Conservation (phyloP, 2,329 filamentous ascomycete species). For the Monilinia fructigena region DNA sequence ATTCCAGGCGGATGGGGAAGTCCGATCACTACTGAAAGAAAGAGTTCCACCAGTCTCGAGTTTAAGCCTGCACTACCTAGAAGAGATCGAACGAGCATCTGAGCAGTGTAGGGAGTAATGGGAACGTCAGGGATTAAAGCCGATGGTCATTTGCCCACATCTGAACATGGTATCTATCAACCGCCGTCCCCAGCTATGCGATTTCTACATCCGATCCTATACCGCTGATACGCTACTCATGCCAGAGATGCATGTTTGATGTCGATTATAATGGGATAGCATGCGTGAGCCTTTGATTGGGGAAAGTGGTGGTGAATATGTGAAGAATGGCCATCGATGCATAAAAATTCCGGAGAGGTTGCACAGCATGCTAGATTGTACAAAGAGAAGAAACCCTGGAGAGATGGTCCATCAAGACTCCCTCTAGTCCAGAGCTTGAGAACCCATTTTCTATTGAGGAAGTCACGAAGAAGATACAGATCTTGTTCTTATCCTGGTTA, state of each 20-base stretch:
- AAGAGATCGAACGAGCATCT: constrained; percentile 40
- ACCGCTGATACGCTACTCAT: constrained; percentile 83
- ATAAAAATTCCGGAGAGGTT: constrained; percentile 81
- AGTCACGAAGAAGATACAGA: constrained; percentile 62
- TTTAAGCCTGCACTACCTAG: constrained; percentile 34
- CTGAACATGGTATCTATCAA: constrained; percentile 56
- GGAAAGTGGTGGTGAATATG: constrained; percentile 82
- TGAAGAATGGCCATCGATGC: constrained; percentile 96
- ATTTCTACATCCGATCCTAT: constrained; percentile 78
- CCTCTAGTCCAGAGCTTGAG: constrained; percentile 42
- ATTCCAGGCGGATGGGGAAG: constrained; percentile 44
- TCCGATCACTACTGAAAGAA: constrained; percentile 33
- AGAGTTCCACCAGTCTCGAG: constrained; percentile 33
- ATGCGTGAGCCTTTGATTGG: constrained; percentile 76
- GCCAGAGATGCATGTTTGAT: constrained; percentile 80
- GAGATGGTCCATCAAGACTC: constrained; percentile 51
- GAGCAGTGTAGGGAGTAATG: constrained; percentile 37
- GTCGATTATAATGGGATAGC: constrained; percentile 97
- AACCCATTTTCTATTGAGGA: constrained; percentile 37
- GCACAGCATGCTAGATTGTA: constrained; percentile 82
- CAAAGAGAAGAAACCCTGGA: constrained; percentile 52
- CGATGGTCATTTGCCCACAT: constrained; percentile 21
- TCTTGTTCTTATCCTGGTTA: constrained; percentile 81
- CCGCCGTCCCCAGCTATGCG: constrained; percentile 81
- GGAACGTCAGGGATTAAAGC: constrained; percentile 30